Evolutionary conservation across 768 basidiomycete species (phyloP), one percentile per base, ranked within the genome.

Genomic region (Cystofilobasidium bisporidii): DNA sequence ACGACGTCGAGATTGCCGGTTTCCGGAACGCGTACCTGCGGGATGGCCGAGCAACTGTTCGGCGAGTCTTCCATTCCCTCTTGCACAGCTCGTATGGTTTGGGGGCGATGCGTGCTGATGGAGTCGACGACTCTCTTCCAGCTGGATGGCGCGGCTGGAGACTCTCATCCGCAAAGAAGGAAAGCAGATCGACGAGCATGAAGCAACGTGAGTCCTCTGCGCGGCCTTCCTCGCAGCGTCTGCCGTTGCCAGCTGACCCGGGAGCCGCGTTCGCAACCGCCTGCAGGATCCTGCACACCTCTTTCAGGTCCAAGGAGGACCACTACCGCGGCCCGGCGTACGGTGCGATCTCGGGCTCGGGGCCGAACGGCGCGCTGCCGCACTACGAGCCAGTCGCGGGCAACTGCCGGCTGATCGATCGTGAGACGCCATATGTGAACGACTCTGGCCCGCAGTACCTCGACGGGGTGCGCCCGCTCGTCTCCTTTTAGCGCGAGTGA

Each of bases 81-180:
- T 32, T 22, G 20, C n/a, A 33, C 65, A 47, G 30, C 9, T 28
- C 6, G 26, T 6, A 48, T 10, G 15, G 14, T 38, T 59, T 53
- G 20, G 11, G 22, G 17, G 40, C 40, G n/a, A n/a, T n/a, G 40
- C 40, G 17, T 41, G 40, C 40, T 41, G 40, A 9, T 41, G 40
- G 20, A 4, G 10, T 43, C 43, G 36, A 5, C 12, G 36, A 36
- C 24, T 28, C 33, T 30, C 40, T 3, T 43, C 1, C 59, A 71
- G 76, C 8, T 98, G 91, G 85, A 83, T 92, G 67, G 88, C 91
- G 0, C 94, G 91, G 91, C 80, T 99, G 1, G 91, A 97, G 65
- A 78, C 84, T 66, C 87, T 89, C 76, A 80, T 93, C 45, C 11
- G 30, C 5, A 82, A 86, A 67, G 87, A 87, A 60, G 88, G 87